Conservation (phyloP, 257 asterid species). For the Penstemon davidsonii region DNA sequence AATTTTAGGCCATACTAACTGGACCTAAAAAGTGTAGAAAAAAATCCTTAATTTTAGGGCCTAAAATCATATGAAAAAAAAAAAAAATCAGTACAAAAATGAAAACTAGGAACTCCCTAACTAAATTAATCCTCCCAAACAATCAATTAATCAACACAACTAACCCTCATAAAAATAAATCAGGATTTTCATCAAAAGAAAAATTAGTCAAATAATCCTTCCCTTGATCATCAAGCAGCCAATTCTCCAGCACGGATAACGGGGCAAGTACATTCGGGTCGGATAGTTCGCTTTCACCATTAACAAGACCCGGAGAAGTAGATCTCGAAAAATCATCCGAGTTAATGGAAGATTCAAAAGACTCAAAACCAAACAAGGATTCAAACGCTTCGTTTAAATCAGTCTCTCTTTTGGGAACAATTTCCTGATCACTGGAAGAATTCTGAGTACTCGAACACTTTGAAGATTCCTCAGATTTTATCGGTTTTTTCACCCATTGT, state of each 20-base stretch:
- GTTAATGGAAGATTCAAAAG: conserved; percentile 41
- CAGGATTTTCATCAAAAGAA: conserved; percentile 45
- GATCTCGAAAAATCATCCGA: conserved; percentile 59
- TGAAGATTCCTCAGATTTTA: conserved; percentile 33
- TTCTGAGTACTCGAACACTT: conserved; percentile 46
- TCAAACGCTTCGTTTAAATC: conserved; percentile 53
- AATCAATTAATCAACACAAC: background rate
- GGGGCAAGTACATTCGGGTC: conserved; percentile 38
- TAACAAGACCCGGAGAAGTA: conserved; percentile 38
- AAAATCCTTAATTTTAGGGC: conserved; percentile 31
- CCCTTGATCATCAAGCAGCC: conserved; percentile 64
- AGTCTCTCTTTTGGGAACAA: conserved; percentile 32
- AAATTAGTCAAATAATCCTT: conserved; percentile 48
- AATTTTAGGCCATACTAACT: conserved; percentile 5
- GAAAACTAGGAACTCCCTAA: background rate
- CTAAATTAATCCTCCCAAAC: conserved; percentile 1
- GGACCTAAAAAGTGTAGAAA: conserved; percentile 9
- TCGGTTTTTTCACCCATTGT: conserved; percentile 51
- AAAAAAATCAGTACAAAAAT: background rate
- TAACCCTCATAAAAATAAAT: conserved; percentile 39
- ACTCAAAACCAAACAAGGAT: conserved; percentile 58
- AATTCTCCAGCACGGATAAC: conserved; percentile 60
- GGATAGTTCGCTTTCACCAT: conserved; percentile 43
- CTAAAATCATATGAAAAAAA: conserved; percentile 13
- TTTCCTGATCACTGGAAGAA: conserved; percentile 37